phyloP scores from a whole-genome alignment of 1,139 yeast genomes.

The Hemisphaericaspora xylofermentans region DNA sequence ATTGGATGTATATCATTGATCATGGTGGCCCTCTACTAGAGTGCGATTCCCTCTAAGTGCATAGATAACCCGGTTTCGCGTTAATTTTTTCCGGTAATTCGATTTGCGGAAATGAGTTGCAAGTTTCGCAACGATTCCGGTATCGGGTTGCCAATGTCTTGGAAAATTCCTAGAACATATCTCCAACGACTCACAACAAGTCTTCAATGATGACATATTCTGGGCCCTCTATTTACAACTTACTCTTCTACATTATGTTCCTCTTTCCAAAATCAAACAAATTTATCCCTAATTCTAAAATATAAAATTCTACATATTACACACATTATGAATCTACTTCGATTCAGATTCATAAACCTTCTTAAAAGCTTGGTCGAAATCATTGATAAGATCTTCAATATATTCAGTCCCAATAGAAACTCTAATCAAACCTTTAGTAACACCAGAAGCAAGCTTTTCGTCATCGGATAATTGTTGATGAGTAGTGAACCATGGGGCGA shows the following conservation, averaged over 20 bases:
- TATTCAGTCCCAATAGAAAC: slow-evolving; percentile 87
- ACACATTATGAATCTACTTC: no score
- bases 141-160: no score
- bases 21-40: no score
- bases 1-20: no score
- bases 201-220: no score
- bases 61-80: no score
- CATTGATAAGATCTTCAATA: slow-evolving; percentile 84
- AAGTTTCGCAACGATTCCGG: no score
- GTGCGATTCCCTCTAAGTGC: no score
- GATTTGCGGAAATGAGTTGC: no score
- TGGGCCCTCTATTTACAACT: not conserved
- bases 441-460: slow-evolving; percentile 82
- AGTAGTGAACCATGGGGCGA: slow-evolving; percentile 93
- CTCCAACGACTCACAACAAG: no score
- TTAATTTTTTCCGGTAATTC: no score
- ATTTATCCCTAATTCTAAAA: not conserved
- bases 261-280: not conserved
- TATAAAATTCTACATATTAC: not conserved
- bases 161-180: no score
- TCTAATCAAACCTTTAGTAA: slow-evolving; percentile 82
- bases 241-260: not conserved
- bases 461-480: slow-evolving; percentile 86
- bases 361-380: slow-evolving; percentile 79
- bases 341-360: slow-evolving; percentile 33